Evolutionary conservation across 23 red algal species (phyloP).

Genomic region (Cyanidioschyzon merolae): DNA sequence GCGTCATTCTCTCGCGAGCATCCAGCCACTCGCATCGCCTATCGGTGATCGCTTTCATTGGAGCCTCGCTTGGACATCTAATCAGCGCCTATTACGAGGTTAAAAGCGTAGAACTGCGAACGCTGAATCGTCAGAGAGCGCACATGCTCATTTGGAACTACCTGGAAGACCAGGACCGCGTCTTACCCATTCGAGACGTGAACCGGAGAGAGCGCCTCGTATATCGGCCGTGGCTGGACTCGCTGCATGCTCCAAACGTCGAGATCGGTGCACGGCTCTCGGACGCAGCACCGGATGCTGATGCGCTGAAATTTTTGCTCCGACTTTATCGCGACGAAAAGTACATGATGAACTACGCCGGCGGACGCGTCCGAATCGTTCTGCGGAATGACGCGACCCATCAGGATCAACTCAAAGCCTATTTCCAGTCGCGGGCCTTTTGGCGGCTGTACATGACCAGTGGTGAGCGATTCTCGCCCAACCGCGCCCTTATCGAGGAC

Average conservation of each 20-base stretch:
- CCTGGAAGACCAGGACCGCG: conserved; percentile 36
- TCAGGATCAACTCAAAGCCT: conserved; percentile 69
- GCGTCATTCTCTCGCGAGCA: conserved; percentile 53
- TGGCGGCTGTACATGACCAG: conserved; percentile 59
- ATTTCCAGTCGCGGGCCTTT: conserved; percentile 78
- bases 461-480: conserved; percentile 41
- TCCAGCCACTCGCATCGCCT: conserved; percentile 30
- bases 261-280: conserved; percentile 61
- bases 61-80: conserved; percentile 64
- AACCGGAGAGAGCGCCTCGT: conserved; percentile 79
- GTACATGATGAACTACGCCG: conserved; percentile 70
- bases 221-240: conserved; percentile 75
- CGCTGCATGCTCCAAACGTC: conserved; percentile 78
- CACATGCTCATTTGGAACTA: conserved; percentile 86
- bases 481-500: conserved; percentile 64
- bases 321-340: conserved; percentile 55
- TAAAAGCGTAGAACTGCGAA: conserved; percentile 76
- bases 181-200: conserved; percentile 41
- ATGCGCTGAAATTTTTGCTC: conserved; percentile 58
- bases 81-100: conserved; percentile 67
- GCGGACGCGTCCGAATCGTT: conserved; percentile 61
- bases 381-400: conserved; percentile 65
- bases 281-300: conserved; percentile 73
- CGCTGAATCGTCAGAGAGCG: conserved; percentile 75
- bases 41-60: conserved; percentile 40